Conservation (phyloP, 495 filamentous ascomycete species). For the Annulohypoxylon maeteangense region DNA sequence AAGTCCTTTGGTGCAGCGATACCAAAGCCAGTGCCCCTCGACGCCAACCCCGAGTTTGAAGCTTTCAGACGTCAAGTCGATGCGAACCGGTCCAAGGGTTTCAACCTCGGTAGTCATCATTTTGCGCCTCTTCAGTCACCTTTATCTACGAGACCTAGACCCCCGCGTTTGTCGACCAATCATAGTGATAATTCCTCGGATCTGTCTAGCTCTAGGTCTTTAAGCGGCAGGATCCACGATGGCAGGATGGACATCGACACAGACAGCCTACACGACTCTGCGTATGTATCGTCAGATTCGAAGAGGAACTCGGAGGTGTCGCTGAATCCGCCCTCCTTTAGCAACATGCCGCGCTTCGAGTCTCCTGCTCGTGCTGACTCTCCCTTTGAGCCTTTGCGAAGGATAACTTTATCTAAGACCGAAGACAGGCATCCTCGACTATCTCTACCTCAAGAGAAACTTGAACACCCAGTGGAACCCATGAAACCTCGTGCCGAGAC, state of each 20-base stretch:
- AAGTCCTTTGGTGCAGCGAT: constrained; percentile 74
- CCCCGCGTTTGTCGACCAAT: constrained; percentile 54
- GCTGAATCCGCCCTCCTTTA: constrained; percentile 50
- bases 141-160: constrained; percentile 49
- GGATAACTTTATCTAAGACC: constrained; percentile 49
- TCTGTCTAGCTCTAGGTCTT: constrained; percentile 33
- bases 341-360: constrained; percentile 49
- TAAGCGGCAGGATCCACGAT: constrained; percentile 29
- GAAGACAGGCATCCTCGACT: constrained; percentile 64
- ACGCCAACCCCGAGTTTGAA: constrained; percentile 81
- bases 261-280: constrained; percentile 55
- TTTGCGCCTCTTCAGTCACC: constrained; percentile 52
- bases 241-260: constrained; percentile 47
- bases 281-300: constrained; percentile 60
- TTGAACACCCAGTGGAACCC: constrained; percentile 34
- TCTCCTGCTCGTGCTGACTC: constrained; percentile 52
- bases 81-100: constrained; percentile 61
- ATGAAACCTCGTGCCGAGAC: constrained; percentile 65
- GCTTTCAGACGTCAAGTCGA: constrained; percentile 77
- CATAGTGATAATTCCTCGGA: constrained; percentile 51
- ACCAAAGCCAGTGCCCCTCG: constrained; percentile 73
- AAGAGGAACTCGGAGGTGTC: constrained; percentile 59
- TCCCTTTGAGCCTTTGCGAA: constrained; percentile 49
- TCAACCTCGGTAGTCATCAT: constrained; percentile 61
- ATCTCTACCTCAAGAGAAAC: constrained; percentile 56